Evolutionary conservation across 208 protist genomes (phyloP).

Genomic region (Leishmania amazonensis): DNA sequence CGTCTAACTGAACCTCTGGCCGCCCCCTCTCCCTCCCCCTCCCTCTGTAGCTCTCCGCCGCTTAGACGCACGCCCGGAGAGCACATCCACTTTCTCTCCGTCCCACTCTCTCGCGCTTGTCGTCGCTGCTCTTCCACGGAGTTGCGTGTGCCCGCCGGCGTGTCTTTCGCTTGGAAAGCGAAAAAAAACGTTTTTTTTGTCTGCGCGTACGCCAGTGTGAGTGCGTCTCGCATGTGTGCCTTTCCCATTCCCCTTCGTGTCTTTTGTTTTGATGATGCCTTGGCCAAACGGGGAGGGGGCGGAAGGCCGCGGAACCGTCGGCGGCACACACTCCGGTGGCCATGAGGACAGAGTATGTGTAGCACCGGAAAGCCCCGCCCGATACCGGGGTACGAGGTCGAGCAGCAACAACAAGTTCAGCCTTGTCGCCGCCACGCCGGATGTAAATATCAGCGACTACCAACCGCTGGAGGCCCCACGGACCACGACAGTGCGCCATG

Average conservation of each 20-base stretch:
- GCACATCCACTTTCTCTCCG: not conserved
- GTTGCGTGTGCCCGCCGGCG: not conserved
- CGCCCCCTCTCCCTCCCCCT: not conserved
- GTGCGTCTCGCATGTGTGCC: not conserved
- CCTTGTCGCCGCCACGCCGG: slow-evolving; percentile 11
- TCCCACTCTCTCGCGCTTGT: not conserved
- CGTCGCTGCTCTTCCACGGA: not conserved
- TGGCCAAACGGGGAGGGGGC: not conserved
- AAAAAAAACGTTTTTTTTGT: too few relatives aligned
- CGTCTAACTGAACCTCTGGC: not conserved
- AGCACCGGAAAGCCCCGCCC: not conserved
- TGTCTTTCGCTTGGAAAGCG: not conserved
- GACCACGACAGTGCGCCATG: not conserved
- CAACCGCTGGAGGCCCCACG: not conserved
- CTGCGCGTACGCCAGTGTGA: not conserved
- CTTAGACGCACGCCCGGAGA: not conserved
- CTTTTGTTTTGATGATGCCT: slow-evolving; percentile 1
- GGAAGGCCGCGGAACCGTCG: not conserved
- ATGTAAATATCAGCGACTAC: slow-evolving; percentile 13
- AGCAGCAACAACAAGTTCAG: not conserved
- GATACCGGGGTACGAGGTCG: not conserved
- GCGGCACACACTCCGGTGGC: not conserved
- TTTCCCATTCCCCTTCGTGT: not conserved
- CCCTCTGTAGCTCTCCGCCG: not conserved
- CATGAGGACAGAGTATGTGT: not conserved